Evolutionary conservation across 305 asterid species (phyloP).

Genomic region (Fraxinus xanthoxyloides): DNA sequence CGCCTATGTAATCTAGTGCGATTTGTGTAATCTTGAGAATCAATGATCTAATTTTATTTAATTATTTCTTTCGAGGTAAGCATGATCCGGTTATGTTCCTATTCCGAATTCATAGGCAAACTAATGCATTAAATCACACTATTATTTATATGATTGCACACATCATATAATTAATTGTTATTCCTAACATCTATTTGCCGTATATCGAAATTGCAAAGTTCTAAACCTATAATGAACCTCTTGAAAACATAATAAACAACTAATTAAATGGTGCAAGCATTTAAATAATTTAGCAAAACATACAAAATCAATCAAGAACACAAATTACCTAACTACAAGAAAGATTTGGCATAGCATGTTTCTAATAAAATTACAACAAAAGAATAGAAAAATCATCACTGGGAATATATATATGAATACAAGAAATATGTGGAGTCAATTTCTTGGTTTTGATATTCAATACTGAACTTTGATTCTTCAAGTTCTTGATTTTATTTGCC

Average conservation of each 20-base stretch:
- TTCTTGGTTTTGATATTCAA: background rate
- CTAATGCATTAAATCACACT: background rate
- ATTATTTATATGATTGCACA: background rate
- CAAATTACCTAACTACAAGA: background rate
- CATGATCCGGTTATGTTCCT: background rate
- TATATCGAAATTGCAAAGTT: background rate
- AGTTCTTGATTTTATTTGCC: background rate
- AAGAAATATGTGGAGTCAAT: background rate
- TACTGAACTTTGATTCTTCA: background rate
- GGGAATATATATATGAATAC: background rate
- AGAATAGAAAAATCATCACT: background rate
- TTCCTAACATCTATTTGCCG: background rate
- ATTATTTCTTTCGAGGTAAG: background rate
- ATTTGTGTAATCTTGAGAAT: background rate
- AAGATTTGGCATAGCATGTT: background rate
- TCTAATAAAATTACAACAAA: background rate
- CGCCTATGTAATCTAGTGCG: background rate
- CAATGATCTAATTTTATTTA: background rate
- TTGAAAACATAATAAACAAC: background rate
- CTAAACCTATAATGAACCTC: background rate
- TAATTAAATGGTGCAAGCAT: background rate
- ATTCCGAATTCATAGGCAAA: background rate
- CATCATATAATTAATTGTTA: background rate
- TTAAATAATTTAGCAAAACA: background rate
- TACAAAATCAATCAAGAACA: background rate